These are phyloP conservation scores for Hygrophorus pudorinus DNA, from an alignment of 768 basidiomycete genomes.

Conservation along the genomic window DNA sequence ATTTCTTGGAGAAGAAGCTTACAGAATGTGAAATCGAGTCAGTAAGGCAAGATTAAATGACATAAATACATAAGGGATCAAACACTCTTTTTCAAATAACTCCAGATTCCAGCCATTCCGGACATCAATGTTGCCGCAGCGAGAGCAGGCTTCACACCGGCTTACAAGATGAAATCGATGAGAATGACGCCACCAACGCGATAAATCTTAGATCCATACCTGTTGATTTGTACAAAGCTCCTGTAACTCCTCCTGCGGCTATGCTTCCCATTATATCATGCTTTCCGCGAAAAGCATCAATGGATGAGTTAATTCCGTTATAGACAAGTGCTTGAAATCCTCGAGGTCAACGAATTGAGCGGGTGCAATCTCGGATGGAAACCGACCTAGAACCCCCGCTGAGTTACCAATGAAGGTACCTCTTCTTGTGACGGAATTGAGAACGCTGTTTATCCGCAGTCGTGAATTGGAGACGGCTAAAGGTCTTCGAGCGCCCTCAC, in stretches of 20 bases:
- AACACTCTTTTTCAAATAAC: constrained; percentile 85
- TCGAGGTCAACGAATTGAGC: constrained; percentile 19
- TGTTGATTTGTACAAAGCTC: constrained; percentile 87
- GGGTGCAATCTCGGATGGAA: constrained; percentile 19
- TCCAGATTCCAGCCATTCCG: constrained; percentile 87
- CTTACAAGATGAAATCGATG: constrained; percentile 43
- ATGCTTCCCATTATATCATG: constrained; percentile 91
- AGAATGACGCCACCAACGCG: constrained; percentile 21
- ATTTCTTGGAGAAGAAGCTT: constrained; percentile 29
- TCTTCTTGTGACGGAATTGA: constrained; percentile 94
- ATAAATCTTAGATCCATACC: constrained; percentile 48
- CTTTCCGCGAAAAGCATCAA: constrained; percentile 80
- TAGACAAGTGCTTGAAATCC: constrained; percentile 76
- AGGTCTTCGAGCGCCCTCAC: constrained; percentile 85
- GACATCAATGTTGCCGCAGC: constrained; percentile 87
- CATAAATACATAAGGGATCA: constrained; percentile 41
- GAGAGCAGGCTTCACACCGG: constrained; percentile 84
- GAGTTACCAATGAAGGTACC: constrained; percentile 98
- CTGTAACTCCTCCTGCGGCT: constrained; percentile 85
- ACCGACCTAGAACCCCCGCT: constrained; percentile 91
- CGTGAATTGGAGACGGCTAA: constrained; percentile 78
- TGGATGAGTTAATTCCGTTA: constrained; percentile 91
- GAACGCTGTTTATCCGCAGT: constrained; percentile 90
- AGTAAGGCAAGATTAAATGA: constrained; percentile 31
- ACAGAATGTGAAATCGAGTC: constrained; percentile 31